Base-by-base conservation (phyloP, 371 early-diverging fungal genomes). In the Rhizopus microsporus region DNA sequence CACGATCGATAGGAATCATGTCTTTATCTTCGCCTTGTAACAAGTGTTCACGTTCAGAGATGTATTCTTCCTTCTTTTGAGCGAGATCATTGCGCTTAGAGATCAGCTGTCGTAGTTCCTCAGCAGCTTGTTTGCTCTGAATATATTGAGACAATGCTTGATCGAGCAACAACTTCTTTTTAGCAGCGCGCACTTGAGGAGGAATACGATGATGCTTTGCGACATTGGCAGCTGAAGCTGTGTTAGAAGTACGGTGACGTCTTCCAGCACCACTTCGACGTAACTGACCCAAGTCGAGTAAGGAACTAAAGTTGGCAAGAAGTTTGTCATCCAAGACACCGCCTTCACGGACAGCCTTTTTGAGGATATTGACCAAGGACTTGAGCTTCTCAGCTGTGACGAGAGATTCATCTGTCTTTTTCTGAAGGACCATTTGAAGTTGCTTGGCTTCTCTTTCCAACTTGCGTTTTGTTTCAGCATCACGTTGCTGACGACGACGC, bases 361-460 rank as follows among this genome's bases (percentile, higher is more conserved):
- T 74, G 16, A 83, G 65, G 38, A 80, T 58, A 1, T 65, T 52
- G 47, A 78, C 70, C 9, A 82, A 67, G 8, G 68, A 74, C 53
- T 80, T 82, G 23, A 85, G 64, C 55, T 83, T 80, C 7, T 79
- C 70, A 47, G 81, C 81, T 23, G 84, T 78, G 32, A 83, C 69
- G 16, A 84, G 67, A 38, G 75, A 68, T 23, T 85, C 85, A 8
- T 81, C 75, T 1, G 76, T 67, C 45, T 83, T 75, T 49, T 80
- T 81, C 44, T 82, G 69, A 13, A 81, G 72, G 34, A 74, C 56
- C 8, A 74, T 32, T 34, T 82, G 78, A 67, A 87, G 83, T 35
- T 85, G 64, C 57, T 88, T 84, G 46, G 80, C 75, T 56, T 86
- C 85, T 12, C 75, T 69, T 61, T 93, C 91, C 8, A 89, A 73